Base-by-base conservation (phyloP, 1,284 basidiomycete genomes). In the Boletus coffeatus region DNA sequence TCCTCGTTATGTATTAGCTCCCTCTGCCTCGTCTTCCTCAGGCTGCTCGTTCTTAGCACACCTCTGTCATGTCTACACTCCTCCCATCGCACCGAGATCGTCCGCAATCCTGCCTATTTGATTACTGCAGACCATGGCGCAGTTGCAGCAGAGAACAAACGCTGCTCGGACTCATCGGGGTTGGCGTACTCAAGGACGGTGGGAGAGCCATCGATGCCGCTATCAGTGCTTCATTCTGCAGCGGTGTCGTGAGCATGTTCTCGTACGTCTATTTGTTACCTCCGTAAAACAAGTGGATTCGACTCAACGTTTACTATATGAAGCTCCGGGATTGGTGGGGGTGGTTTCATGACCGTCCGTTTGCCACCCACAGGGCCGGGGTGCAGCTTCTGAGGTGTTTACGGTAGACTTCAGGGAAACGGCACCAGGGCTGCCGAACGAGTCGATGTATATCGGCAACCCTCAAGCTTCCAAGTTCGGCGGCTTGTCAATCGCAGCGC, bases 121-220 rank as follows among this genome's bases (percentile, higher is more conserved):
- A 82, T 90, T 53, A 77, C 85, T 63, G 94, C 89, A 0, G 79
- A 80, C 34, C 78, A 88, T 69, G 95, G 92, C 4, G 94, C 93
- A 2, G 94, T 97, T 18, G 93, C 95, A 2, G 83, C 88, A 53
- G 95, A 97, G 78, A 92, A 95, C 74, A 80, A 81, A 65, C 78
- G 86, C 21, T 97, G 95, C 74, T 95, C 93, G 6, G 77, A 90
- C 21, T 21, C 56, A 87, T 96, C 61, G 95, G 94, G 1, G 84
- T 96, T 1, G 76, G 85, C 10, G 80, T 88, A 8, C 70, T 96
- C 65, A 88, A 88, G 73, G 84, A 87, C 7, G 94, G 93, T 37
- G 96, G 96, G 16, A 94, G 92, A 66, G 96, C 96, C 0, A 86
- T 96, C 10, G 96, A 98, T 69, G 90, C 95, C 1, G 89, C 88